A percentile compares a stretch with the other conserved stretches of the same genome.
These are phyloP conservation scores for Stevia rebaudiana DNA, from an alignment of 140 eudicot species.

Conservation along the genomic window DNA sequence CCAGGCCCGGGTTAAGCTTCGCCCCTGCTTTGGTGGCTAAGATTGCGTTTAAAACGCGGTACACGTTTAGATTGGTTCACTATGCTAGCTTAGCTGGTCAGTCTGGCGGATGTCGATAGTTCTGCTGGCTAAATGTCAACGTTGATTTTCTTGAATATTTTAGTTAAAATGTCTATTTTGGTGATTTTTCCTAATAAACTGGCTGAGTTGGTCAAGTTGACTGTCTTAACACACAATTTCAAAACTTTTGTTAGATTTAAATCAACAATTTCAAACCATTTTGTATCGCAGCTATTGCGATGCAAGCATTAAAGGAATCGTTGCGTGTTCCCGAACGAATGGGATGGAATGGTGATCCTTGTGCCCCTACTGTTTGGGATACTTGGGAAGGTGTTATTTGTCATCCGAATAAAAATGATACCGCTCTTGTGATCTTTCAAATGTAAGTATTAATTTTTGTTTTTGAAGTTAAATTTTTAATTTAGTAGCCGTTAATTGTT, in stretches of 20 bases:
- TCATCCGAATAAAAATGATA: constrained; percentile 47
- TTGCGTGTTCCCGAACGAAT: constrained; percentile 82
- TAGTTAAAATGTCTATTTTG: too few relatives aligned
- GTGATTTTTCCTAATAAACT: too few relatives aligned
- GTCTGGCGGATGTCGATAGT: too few relatives aligned
- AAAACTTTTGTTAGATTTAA: neutral
- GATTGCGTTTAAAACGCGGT: too few relatives aligned
- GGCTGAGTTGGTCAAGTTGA: neutral
- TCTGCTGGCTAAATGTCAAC: too few relatives aligned
- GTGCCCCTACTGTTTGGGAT: constrained; percentile 98
- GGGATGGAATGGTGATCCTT: constrained; percentile 99
- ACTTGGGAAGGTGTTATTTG: constrained; percentile 99
- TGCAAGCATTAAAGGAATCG: constrained; percentile 81
- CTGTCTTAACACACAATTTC: neutral
- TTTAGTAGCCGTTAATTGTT: constrained; percentile 1
- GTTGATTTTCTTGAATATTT: too few relatives aligned
- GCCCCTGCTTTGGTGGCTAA: too few relatives aligned
- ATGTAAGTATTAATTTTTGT: constrained; percentile 43
- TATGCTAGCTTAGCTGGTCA: too few relatives aligned
- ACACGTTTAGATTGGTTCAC: too few relatives aligned
- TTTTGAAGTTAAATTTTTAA: neutral
- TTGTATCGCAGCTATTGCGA: constrained; percentile 58
- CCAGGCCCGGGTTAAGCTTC: too few relatives aligned
- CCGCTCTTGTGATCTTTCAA: constrained; percentile 70
- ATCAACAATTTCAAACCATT: neutral